These are phyloP conservation scores for Grifola frondosa DNA, from an alignment of 1,284 basidiomycete genomes.

Conservation along the genomic window DNA sequence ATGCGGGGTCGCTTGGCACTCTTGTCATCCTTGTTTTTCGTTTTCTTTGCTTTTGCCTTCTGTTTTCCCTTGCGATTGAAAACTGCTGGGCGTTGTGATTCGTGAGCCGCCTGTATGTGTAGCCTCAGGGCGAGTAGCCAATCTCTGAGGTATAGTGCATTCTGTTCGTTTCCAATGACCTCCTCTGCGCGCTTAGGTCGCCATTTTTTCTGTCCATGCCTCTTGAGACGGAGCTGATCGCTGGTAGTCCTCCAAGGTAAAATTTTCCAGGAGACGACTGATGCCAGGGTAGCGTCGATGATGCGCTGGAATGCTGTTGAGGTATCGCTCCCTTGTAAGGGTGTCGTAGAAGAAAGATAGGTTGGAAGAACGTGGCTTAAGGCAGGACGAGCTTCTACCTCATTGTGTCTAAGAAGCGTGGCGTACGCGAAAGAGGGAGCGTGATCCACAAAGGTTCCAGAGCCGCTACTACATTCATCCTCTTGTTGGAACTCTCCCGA, in stretches of 20 bases:
- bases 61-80: constrained; percentile 23
- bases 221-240: constrained; percentile 34
- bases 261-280: constrained; percentile 37
- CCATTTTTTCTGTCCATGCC: constrained; percentile 78
- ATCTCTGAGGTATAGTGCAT: constrained; percentile 74
- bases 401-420: too few relatives aligned
- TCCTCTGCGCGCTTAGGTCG: constrained; percentile 71
- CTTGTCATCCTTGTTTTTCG: constrained; percentile 16
- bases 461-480: too few relatives aligned
- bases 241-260: constrained; percentile 4
- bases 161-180: constrained; percentile 79
- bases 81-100: constrained; percentile 2
- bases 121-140: constrained; percentile 79
- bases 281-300: constrained; percentile 52
- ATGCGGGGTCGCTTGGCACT: constrained; percentile 49
- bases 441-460: too few relatives aligned
- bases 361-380: background rate
- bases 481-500: too few relatives aligned
- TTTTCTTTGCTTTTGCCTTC: constrained; percentile 19
- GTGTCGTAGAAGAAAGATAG: background rate
- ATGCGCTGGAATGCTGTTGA: constrained; percentile 14
- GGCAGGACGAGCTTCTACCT: too few relatives aligned
- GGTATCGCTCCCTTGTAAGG: background rate
- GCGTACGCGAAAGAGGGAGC: too few relatives aligned
- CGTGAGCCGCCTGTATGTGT: constrained; percentile 34